Evolutionary conservation across 768 basidiomycete genomes (phyloP).

Genomic region (Mycena galericulata): DNA sequence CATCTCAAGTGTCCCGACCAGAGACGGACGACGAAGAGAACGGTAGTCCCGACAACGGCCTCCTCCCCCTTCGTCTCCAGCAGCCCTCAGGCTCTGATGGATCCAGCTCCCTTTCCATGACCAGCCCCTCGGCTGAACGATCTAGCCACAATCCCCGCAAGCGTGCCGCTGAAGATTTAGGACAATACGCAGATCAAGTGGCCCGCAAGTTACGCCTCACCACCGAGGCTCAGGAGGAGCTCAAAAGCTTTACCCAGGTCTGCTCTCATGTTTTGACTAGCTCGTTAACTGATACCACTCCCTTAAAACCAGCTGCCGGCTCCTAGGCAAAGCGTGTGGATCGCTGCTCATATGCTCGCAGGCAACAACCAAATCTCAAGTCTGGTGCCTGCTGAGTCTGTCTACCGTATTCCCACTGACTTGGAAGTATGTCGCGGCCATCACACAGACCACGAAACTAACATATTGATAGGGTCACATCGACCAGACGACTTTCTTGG

Average conservation of each 20-base stretch:
- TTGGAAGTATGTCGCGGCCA: background rate
- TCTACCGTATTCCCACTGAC: background rate
- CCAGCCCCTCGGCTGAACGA: background rate
- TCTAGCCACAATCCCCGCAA: background rate
- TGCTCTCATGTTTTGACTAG: background rate
- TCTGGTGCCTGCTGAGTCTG: background rate
- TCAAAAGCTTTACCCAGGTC: slow-evolving; percentile 8
- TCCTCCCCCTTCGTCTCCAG: no score
- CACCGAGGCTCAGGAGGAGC: background rate
- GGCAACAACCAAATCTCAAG: background rate
- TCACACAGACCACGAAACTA: background rate
- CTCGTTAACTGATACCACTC: background rate
- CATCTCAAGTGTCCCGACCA: no score
- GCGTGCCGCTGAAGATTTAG: slow-evolving; percentile 1
- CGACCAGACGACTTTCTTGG: background rate
- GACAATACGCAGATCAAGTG: slow-evolving; percentile 3
- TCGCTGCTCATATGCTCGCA: background rate
- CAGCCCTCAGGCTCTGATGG: no score
- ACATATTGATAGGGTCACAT: background rate
- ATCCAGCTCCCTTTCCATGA: background rate
- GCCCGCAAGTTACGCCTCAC: slow-evolving; percentile 1
- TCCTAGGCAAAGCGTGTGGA: slow-evolving; percentile 7
- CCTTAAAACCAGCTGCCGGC: background rate
- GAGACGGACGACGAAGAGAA: no score
- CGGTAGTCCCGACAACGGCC: no score